Evolutionary conservation across 2,329 filamentous ascomycete species (phyloP), one percentile per base, ranked within the genome.

Genomic region (Geosmithia flava): DNA sequence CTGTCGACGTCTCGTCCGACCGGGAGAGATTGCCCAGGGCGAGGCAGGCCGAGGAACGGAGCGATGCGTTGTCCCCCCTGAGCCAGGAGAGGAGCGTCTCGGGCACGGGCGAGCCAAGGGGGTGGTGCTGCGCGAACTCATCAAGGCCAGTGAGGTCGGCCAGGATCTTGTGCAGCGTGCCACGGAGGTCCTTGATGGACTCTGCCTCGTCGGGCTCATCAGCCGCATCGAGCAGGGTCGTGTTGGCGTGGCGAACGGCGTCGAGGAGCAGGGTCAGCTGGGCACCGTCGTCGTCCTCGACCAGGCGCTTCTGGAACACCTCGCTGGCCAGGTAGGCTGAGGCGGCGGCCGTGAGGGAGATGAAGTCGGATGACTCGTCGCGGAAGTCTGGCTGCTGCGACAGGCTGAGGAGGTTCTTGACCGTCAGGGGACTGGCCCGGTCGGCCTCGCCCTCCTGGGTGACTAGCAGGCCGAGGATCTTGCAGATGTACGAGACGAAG

Each of bases 21-120:
- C 80, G 75, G 6, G 75, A 74, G 39, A 83, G 61, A 56, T 83
- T 83, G 37, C 80, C 80, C 2, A 83, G 65, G 16, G 74, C 70
- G 3, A 83, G 69, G 52, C 78, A 83, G 1, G 76, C 78, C 4
- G 76, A 75, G 2, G 75, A 68, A 57, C 75, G 75, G 2, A 82
- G 67, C 44, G 67, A 63, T 0, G 62, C 52, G 51, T 73, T 60
- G 48, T 55, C 51, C 51, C 55, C 58, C 52, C 56, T 59, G 16
- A 78, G 59, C 75, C 76, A 80, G n/a, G 59, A 57, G 17, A 69
- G 61, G 1, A 79, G 61, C 0, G 62, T 67, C 27, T 62, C 59
- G 1, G 66, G 61, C 11, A 73, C 65, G 3, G 63, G 58, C 37
- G 68, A 68, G 8, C 67, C 60, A 1, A 76, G 61, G 0, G 71